phyloP scores from a whole-genome alignment of 805 yeast genomes.

The Yarrowia alimentaria region DNA sequence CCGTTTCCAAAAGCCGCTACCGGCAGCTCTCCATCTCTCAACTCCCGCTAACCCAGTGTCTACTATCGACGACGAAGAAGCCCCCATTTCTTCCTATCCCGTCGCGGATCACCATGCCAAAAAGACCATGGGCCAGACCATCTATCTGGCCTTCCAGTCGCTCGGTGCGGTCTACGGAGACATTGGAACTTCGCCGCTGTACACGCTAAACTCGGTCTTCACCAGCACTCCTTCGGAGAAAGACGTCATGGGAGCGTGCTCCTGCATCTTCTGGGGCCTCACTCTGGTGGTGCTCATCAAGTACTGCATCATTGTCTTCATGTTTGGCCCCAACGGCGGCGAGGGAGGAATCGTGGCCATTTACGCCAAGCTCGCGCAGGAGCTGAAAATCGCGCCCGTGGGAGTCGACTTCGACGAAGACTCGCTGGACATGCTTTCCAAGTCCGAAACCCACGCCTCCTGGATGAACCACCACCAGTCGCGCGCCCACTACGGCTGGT shows the following conservation, averaged over 20 bases:
- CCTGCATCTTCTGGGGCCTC: conserved; percentile 51
- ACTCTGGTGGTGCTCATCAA: conserved; percentile 53
- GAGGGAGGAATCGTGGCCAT: conserved; percentile 68
- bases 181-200: conserved; percentile 20
- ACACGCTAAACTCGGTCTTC: conserved; percentile 12
- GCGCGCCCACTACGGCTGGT: neutral
- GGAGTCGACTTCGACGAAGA: conserved; percentile 20
- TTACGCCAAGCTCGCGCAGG: conserved; percentile 55
- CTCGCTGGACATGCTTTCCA: conserved; percentile 20
- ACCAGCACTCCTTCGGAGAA: neutral
- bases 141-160: conserved; percentile 44
- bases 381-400: conserved; percentile 37
- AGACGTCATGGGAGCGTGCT: conserved; percentile 20
- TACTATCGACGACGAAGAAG: conserved; percentile 21
- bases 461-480: conserved; percentile 27
- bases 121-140: neutral
- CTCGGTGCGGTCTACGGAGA: conserved; percentile 61
- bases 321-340: conserved; percentile 54
- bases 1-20: too few relatives aligned
- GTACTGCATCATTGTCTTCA: conserved; percentile 50
- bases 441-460: conserved; percentile 38
- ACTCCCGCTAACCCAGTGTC: neutral
- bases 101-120: conserved; percentile 4
- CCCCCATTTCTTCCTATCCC: conserved; percentile 4
- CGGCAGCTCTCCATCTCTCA: too few relatives aligned